Base-by-base conservation (phyloP, 1,139 yeast species). In the Candida tetrigidarum region DNA sequence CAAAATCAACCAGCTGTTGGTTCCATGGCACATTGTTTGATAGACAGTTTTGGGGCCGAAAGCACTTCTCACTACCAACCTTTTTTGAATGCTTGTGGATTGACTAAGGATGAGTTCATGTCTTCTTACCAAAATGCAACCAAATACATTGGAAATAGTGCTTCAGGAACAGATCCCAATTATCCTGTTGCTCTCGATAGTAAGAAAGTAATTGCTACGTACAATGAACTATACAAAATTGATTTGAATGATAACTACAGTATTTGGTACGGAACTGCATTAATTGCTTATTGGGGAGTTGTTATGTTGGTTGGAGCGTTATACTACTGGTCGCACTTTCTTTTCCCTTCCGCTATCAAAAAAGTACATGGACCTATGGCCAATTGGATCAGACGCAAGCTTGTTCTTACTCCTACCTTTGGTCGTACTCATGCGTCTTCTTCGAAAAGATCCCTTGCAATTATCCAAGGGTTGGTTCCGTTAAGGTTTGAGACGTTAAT, bases 1-100 rank as follows among this genome's bases (percentile, higher is more conserved):
- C 50, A 58, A 22, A 59, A 62, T 50, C 71, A 66, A 48, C 69
- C 62, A 12, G 71, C 72, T 1, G 56, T 68, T 46, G 73, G 73
- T 0, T 54, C 72, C 19, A 65, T 67, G 66, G 64, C 70, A 22
- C 54, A 53, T 41, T 68, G 73, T 49, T 57, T 68, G 40, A 48
- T 56, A 26, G 51, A 53, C 37, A 48, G 38, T 14, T 50, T 51
- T 32, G 36, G 42, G 5, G 18, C 30, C 15, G 16, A 43, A 22
- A 46, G 50, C 41, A 43, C 50, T 4, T 41, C 47, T 5, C 60
- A 62, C 14, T 48, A 60, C 14, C 46, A 53, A 8, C 46, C 52
- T 23, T 67, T 64, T 47, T 46, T 67, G 32, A 15, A 43, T 4
- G 50, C 54, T 8, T 66, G 72, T 8, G 33, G 46, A 5, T 53